Percentiles rank a stretch among this genome's conserved stretches.
Evolutionary conservation across 768 basidiomycete genomes (phyloP).

Genomic region (Boletus reticulatus): DNA sequence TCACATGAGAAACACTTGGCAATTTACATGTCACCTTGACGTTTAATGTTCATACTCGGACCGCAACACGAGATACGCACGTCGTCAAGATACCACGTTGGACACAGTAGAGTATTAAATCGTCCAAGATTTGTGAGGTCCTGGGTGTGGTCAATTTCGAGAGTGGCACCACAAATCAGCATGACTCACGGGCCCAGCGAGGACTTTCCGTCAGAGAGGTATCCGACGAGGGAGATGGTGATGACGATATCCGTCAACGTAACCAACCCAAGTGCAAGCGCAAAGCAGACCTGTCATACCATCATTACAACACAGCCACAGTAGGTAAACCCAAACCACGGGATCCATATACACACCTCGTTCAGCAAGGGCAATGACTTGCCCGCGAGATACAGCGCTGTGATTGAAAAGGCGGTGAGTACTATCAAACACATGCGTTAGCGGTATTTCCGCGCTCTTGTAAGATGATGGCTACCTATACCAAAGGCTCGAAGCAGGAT

Average conservation of each 20-base stretch:
- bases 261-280: constrained; percentile 10
- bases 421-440: neutral
- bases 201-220: constrained; percentile 3
- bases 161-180: neutral
- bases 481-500: neutral
- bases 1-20: constrained; percentile 3
- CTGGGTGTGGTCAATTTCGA: neutral
- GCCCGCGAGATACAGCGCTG: neutral
- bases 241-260: constrained; percentile 17
- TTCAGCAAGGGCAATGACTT: constrained; percentile 1
- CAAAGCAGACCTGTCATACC: constrained; percentile 3
- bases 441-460: neutral
- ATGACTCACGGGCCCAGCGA: constrained; percentile 3
- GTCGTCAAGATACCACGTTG: constrained; percentile 16
- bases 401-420: constrained; percentile 1
- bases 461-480: neutral
- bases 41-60: neutral
- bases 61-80: neutral
- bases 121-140: constrained; percentile 3
- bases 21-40: neutral
- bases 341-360: neutral
- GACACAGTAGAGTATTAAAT: constrained; percentile 8
- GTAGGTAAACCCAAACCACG: too few relatives aligned
- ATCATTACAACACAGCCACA: neutral
- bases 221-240: constrained; percentile 10